Conservation (phyloP, 139 green algal genomes). For the Tetradesmus lagerheimii region DNA sequence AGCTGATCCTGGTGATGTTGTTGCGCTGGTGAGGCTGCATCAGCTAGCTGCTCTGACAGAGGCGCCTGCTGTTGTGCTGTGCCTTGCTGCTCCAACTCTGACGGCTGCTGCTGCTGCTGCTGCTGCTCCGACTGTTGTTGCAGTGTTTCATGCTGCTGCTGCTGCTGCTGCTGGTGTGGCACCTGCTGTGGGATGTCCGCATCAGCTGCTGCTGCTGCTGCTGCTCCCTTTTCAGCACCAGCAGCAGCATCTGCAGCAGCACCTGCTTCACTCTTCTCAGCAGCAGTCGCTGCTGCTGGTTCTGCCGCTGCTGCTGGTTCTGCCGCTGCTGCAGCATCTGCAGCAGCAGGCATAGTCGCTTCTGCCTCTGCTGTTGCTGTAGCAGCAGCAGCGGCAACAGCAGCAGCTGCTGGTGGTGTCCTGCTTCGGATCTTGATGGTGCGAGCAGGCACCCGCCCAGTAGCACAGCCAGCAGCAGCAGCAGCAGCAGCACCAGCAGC, state of each 20-base stretch:
- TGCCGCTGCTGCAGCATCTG: neutral
- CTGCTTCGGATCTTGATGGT: neutral
- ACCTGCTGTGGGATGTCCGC: neutral
- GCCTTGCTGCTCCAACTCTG: neutral
- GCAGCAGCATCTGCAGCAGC: neutral
- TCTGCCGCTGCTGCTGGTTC: neutral
- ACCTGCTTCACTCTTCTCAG: neutral
- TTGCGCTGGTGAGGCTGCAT: neutral
- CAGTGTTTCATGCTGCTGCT: conserved; percentile 10
- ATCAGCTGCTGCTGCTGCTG: neutral
- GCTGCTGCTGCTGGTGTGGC: conserved; percentile 33
- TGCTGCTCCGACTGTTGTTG: neutral
- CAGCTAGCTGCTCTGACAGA: neutral
- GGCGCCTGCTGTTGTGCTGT: neutral
- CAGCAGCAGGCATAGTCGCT: neutral
- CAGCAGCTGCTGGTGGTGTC: neutral
- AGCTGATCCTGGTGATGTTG: neutral
- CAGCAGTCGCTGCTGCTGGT: neutral
- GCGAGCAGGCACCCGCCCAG: no score
- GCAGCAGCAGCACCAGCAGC: neutral
- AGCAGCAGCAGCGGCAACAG: neutral
- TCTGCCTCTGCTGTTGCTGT: neutral
- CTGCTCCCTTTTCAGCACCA: neutral
- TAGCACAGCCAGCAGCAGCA: neutral
- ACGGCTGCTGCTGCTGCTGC: neutral